phyloP scores from a whole-genome alignment of 257 asterid species.

The Eustoma russellianum region DNA sequence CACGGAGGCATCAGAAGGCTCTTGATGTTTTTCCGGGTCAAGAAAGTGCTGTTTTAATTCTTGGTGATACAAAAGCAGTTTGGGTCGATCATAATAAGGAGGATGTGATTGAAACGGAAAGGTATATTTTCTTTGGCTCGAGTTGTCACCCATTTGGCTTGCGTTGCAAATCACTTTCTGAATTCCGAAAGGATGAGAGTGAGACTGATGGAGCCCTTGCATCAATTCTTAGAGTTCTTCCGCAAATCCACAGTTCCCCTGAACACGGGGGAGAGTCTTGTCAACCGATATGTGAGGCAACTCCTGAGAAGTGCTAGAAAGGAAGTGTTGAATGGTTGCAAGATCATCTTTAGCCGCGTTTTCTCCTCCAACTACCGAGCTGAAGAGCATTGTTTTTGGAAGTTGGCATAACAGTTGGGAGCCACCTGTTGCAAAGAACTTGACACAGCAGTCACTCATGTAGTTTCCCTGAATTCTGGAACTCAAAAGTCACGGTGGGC shows the following conservation, averaged over 20 bases:
- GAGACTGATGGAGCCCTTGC: conserved; percentile 79
- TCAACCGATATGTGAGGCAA: conserved; percentile 73
- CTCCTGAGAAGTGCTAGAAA: conserved; percentile 40
- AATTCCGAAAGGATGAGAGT: conserved; percentile 62
- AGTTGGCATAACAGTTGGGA: conserved; percentile 64
- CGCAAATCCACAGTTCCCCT: conserved; percentile 22
- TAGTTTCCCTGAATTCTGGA: conserved; percentile 53
- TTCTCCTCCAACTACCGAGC: not conserved
- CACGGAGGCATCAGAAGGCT: conserved; percentile 71
- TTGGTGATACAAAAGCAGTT: conserved; percentile 89
- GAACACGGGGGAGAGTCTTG: conserved; percentile 31
- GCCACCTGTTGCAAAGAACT: conserved; percentile 48
- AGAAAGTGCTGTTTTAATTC: conserved; percentile 82
- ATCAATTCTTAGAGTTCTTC: conserved; percentile 20
- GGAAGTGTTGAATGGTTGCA: conserved; percentile 55
- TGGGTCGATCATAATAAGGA: conserved; percentile 83
- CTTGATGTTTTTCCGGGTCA: conserved; percentile 91
- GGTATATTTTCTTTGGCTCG: conserved; percentile 82
- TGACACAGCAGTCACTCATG: conserved; percentile 59
- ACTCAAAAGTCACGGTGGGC: conserved; percentile 70
- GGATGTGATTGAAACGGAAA: conserved; percentile 72
- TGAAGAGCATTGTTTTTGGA: conserved; percentile 60
- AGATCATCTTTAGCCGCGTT: conserved; percentile 51
- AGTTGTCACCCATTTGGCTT: conserved; percentile 74
- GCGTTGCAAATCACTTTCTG: conserved; percentile 55